These are phyloP conservation scores for Solanum virginianum DNA, from an alignment of 257 asterid species.

Conservation along the genomic window DNA sequence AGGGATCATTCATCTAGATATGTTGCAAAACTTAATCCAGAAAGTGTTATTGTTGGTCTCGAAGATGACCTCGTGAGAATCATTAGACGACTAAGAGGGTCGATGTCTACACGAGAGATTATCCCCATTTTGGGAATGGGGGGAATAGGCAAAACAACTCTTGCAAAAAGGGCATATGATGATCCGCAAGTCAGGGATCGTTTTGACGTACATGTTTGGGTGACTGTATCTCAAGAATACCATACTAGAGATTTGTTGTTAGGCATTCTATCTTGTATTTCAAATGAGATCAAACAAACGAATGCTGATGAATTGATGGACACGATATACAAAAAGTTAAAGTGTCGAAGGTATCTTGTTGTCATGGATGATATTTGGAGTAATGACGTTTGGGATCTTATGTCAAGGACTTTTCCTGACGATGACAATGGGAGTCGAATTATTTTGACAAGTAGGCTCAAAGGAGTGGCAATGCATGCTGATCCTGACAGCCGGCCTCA, in stretches of 20 bases:
- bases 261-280: neutral
- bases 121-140: neutral
- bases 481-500: neutral
- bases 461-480: neutral
- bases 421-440: neutral
- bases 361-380: neutral
- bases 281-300: neutral
- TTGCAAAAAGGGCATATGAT: neutral
- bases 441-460: neutral
- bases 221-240: neutral
- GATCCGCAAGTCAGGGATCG: neutral
- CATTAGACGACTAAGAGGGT: neutral
- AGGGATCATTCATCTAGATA: neutral
- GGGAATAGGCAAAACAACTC: neutral
- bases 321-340: neutral
- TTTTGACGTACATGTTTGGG: neutral
- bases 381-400: neutral
- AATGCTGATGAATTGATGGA: neutral
- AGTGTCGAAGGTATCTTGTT: neutral
- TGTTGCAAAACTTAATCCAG: neutral
- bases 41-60: neutral
- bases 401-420: neutral
- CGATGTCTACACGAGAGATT: neutral
- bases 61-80: neutral
- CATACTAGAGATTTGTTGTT: neutral